These are phyloP conservation scores for Tolypocladium ovalisporum DNA, from an alignment of 2,329 filamentous ascomycete genomes.

Conservation along the genomic window DNA sequence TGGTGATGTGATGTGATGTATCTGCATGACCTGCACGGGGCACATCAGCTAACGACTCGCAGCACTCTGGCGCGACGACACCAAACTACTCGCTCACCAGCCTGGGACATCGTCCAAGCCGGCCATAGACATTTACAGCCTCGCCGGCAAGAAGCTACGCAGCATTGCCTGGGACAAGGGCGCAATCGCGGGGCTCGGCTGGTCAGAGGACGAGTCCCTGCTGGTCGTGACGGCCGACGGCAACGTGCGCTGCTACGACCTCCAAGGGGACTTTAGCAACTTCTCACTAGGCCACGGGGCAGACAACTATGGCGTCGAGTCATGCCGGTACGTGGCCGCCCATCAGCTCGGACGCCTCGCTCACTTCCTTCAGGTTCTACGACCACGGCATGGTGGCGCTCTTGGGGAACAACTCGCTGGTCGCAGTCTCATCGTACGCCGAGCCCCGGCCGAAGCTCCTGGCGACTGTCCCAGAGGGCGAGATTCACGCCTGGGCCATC, in stretches of 20 bases:
- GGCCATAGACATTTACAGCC: conserved; percentile 89
- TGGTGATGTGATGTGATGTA: no score
- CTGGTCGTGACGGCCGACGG: conserved; percentile 84
- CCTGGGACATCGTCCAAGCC: conserved; percentile 63
- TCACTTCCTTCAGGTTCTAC: conserved; percentile 52
- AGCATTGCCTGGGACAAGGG: conserved; percentile 88
- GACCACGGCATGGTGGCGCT: conserved; percentile 85
- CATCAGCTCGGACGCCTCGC: not conserved
- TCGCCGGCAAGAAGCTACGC: conserved; percentile 77
- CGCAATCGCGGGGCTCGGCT: conserved; percentile 76
- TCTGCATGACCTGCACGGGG: no score
- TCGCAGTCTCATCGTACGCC: conserved; percentile 80
- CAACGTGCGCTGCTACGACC: conserved; percentile 78
- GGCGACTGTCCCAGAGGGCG: conserved; percentile 63
- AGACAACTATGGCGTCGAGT: conserved; percentile 76
- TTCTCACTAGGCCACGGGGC: conserved; percentile 86
- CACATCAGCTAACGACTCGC: conserved; percentile 3
- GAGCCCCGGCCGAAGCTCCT: conserved; percentile 83
- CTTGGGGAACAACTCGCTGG: conserved; percentile 74
- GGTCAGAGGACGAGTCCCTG: conserved; percentile 92
- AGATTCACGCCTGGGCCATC: conserved; percentile 79
- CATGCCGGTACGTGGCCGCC: conserved; percentile 50
- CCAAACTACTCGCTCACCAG: conserved; percentile 70
- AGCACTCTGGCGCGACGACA: conserved; percentile 85
- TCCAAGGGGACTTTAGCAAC: conserved; percentile 92